Evolutionary conservation across 345 rosid species (phyloP).

Genomic region (Populus ilicifolia): DNA sequence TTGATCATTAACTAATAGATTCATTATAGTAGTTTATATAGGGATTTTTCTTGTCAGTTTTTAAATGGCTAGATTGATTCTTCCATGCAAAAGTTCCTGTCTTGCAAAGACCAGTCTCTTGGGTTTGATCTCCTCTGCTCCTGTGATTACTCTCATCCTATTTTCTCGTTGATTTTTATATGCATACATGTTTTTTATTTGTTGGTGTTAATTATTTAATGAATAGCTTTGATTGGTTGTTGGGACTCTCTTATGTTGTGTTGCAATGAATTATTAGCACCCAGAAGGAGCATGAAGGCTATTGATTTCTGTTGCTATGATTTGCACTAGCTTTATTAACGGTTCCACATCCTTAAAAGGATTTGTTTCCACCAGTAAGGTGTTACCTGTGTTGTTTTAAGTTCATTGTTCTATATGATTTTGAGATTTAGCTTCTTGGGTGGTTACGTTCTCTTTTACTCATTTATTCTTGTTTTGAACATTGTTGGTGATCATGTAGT

Average conservation of each 20-base stretch:
- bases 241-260: not conserved
- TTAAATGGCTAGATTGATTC: constrained; percentile 76
- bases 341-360: not conserved
- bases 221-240: not conserved
- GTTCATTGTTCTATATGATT: not conserved
- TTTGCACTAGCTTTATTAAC: not conserved
- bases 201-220: not conserved
- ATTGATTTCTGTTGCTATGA: not conserved
- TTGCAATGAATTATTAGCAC: not conserved
- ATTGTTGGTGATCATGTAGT: not conserved
- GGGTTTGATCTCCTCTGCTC: constrained; percentile 74
- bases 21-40: not conserved
- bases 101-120: constrained; percentile 57
- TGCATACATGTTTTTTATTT: not conserved
- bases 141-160: constrained; percentile 58
- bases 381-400: not conserved
- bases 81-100: constrained; percentile 73
- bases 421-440: not conserved
- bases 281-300: not conserved
- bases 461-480: not conserved
- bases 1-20: constrained; percentile 6
- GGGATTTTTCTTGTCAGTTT: constrained; percentile 9
- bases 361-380: not conserved
- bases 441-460: not conserved
- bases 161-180: not conserved